Evolutionary conservation across 148 eudicot genomes (phyloP).

Genomic region (Chenopodium berlandieri): DNA sequence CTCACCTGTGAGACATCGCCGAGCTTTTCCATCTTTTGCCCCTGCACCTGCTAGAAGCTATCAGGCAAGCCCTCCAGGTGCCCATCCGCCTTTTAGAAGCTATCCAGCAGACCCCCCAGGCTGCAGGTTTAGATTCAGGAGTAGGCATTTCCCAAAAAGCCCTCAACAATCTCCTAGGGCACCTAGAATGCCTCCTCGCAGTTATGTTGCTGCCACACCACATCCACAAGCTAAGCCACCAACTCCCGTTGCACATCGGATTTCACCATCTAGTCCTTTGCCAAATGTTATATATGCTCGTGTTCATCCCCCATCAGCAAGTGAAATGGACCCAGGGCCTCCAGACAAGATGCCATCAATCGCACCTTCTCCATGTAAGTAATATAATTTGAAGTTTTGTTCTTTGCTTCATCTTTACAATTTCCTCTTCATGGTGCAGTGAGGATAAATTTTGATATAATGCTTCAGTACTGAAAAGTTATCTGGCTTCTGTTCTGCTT

Average conservation of each 20-base stretch:
- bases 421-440: not conserved
- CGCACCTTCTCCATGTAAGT: constrained; percentile 82
- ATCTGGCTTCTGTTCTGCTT: not conserved
- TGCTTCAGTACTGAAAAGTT: not conserved
- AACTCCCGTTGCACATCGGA: constrained; percentile 33
- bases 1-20: constrained; percentile 36
- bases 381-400: not conserved
- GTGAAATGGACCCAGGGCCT: constrained; percentile 49
- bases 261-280: constrained; percentile 57
- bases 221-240: constrained; percentile 45
- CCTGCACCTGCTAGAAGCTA: constrained; percentile 42
- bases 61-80: constrained; percentile 27
- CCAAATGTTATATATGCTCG: constrained; percentile 60
- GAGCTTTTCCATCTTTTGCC: constrained; percentile 43
- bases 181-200: constrained; percentile 45
- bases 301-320: constrained; percentile 48
- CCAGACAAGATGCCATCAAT: constrained; percentile 45
- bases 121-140: constrained; percentile 48
- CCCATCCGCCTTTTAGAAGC: constrained; percentile 45
- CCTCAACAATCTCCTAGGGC: constrained; percentile 42
- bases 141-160: constrained; percentile 39
- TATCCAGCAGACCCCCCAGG: constrained; percentile 57
- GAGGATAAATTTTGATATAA: not conserved
- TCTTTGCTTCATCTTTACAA: not conserved
- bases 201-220: constrained; percentile 36